Percentiles rank a stretch among this genome's conserved stretches.
phyloP scores from a whole-genome alignment of 371 early-diverging fungal species.

The Zancudomyces culisetae region DNA sequence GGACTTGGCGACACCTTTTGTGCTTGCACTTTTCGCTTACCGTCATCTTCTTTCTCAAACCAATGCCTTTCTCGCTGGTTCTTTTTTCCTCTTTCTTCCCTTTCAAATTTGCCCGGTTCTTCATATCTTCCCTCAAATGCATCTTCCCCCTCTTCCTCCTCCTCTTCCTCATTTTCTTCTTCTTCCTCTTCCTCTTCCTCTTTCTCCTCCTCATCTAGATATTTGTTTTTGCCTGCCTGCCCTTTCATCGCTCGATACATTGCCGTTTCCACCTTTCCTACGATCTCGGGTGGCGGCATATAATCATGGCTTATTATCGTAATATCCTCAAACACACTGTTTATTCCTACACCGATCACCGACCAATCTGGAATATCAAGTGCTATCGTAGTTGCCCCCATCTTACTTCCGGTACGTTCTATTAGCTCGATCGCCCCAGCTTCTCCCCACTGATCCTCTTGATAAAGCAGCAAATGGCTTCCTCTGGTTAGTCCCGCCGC shows the following conservation, averaged over 20 bases:
- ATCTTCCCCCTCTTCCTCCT: neutral
- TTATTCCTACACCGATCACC: constrained; percentile 16
- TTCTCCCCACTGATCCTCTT: constrained; percentile 24
- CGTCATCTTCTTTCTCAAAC: neutral
- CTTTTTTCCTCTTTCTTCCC: neutral
- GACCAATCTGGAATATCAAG: constrained; percentile 24
- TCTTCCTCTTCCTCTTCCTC: neutral
- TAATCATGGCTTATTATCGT: constrained; percentile 25
- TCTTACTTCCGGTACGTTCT: constrained; percentile 3
- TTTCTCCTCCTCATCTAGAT: constrained; percentile 1
- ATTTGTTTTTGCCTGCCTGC: neutral
- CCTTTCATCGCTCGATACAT: neutral
- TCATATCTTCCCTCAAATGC: neutral
- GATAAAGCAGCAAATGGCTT: constrained; percentile 18
- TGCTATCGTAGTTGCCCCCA: constrained; percentile 10
- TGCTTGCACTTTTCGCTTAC: neutral
- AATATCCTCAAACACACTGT: constrained; percentile 17
- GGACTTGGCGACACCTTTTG: constrained; percentile 1
- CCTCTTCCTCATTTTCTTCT: neutral
- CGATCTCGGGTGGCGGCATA: constrained; percentile 15
- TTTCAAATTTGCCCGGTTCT: neutral
- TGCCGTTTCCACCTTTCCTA: constrained; percentile 6
- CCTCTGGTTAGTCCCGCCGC: constrained; percentile 10
- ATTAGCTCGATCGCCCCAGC: constrained; percentile 15
- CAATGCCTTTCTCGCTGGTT: neutral